These are phyloP conservation scores for Leucogyrophana mollusca DNA, from an alignment of 768 basidiomycete genomes.

Conservation along the genomic window DNA sequence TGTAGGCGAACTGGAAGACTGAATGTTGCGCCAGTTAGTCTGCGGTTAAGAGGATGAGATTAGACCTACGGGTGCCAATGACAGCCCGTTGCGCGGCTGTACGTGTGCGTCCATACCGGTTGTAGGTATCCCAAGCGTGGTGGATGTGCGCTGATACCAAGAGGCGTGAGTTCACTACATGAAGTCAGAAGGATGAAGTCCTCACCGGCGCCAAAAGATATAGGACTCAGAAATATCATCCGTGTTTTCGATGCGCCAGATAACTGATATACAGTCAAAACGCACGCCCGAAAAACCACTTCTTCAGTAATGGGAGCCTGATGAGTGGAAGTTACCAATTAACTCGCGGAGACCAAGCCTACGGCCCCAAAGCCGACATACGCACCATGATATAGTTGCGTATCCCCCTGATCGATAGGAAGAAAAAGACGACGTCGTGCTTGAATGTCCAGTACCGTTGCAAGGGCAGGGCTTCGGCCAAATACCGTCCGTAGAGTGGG, in stretches of 20 bases:
- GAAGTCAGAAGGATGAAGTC: constrained; percentile 4
- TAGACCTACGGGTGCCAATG: constrained; percentile 48
- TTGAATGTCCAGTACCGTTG: constrained; percentile 49
- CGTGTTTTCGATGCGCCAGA: constrained; percentile 50
- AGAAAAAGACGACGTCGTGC: constrained; percentile 35
- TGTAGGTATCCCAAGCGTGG: constrained; percentile 87
- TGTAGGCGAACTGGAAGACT: constrained; percentile 91
- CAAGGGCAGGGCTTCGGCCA: constrained; percentile 50
- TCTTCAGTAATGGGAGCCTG: constrained; percentile 94
- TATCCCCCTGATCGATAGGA: constrained; percentile 55
- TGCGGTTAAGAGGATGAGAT: no score
- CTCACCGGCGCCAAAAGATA: constrained; percentile 87
- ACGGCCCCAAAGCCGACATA: constrained; percentile 6
- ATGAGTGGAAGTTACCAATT: neutral
- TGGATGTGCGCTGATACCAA: constrained; percentile 88
- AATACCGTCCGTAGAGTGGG: constrained; percentile 61
- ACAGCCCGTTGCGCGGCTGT: constrained; percentile 65
- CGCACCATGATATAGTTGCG: constrained; percentile 66
- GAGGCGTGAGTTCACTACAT: constrained; percentile 4
- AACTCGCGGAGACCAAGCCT: no score
- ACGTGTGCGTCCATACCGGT: constrained; percentile 64
- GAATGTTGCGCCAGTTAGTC: constrained; percentile 1
- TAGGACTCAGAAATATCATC: constrained; percentile 79
- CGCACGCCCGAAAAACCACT: constrained; percentile 84
- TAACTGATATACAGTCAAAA: constrained; percentile 72